These are phyloP conservation scores for Pseudocercospora fijiensis DNA, from an alignment of 2,329 filamentous ascomycete genomes.

Conservation along the genomic window DNA sequence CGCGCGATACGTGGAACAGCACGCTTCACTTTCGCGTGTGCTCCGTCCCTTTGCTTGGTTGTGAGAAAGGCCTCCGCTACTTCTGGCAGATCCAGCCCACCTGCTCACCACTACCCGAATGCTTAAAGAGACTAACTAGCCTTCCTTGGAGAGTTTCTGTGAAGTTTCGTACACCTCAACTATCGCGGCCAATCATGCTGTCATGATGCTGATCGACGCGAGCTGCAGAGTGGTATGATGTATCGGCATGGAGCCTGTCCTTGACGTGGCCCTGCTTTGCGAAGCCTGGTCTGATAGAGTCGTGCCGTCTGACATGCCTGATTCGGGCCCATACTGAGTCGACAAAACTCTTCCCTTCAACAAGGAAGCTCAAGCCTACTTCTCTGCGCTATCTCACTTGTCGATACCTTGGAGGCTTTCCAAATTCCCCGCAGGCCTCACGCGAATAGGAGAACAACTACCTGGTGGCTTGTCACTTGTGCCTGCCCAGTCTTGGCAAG, in stretches of 20 bases:
- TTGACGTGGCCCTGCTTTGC: neutral
- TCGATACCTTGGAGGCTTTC: no score
- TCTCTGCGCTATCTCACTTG: no score
- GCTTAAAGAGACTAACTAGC: neutral
- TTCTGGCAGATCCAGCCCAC: neutral
- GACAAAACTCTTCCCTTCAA: neutral
- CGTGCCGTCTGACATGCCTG: no score
- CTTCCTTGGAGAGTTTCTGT: slow-evolving; percentile 1
- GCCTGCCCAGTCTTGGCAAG: neutral
- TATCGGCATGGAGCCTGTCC: neutral
- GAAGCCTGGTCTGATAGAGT: neutral
- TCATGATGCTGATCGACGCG: neutral
- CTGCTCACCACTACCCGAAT: neutral
- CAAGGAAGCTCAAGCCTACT: neutral
- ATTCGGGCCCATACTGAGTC: no score
- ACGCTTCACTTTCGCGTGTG: neutral
- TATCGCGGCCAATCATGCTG: neutral
- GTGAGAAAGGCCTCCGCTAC: neutral
- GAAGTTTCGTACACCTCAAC: neutral
- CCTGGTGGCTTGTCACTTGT: neutral
- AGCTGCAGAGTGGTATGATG: neutral
- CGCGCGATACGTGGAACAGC: neutral
- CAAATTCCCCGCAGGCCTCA: no score
- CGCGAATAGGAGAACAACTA: no score
- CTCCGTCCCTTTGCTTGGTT: neutral